These are phyloP conservation scores for Aspergillus versicolor DNA, from an alignment of 2,329 filamentous ascomycete species.

Conservation along the genomic window DNA sequence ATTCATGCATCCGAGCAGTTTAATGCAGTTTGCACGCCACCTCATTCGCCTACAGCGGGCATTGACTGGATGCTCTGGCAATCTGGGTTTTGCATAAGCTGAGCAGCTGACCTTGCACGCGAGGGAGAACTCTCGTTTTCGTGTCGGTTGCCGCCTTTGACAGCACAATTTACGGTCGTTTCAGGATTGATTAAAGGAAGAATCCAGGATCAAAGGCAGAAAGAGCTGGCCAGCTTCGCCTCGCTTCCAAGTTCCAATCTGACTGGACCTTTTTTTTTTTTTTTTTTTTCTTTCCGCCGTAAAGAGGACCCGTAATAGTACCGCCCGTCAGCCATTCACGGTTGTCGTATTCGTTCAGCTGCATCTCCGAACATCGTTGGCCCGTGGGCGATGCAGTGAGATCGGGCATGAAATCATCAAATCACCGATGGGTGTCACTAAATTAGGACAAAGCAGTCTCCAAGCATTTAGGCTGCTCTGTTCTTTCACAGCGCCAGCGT, in stretches of 20 bases:
- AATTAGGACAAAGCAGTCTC: not conserved
- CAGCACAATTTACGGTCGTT: constrained; percentile 1
- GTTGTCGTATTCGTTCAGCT: not conserved
- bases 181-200: constrained; percentile 10
- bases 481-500: not conserved
- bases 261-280: not conserved
- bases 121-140: not conserved
- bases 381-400: constrained; percentile 1
- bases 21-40: not conserved
- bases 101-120: not conserved
- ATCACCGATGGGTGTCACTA: not conserved
- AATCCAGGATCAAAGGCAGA: not conserved
- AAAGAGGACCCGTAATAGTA: not conserved
- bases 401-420: constrained; percentile 3
- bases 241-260: not conserved
- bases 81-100: not conserved
- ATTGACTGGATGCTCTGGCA: not conserved
- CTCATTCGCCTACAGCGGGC: too few species aligned
- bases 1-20: constrained; percentile 20
- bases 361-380: not conserved
- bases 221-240: not conserved
- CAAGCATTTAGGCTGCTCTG: not conserved
- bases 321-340: not conserved
- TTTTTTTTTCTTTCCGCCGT: not conserved
- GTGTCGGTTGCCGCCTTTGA: not conserved